Percentiles rank a stretch among this genome's conserved stretches.
Evolutionary conservation across 2,329 filamentous ascomycete genomes (phyloP).

Genomic region (Pseudogymnoascus sp.): DNA sequence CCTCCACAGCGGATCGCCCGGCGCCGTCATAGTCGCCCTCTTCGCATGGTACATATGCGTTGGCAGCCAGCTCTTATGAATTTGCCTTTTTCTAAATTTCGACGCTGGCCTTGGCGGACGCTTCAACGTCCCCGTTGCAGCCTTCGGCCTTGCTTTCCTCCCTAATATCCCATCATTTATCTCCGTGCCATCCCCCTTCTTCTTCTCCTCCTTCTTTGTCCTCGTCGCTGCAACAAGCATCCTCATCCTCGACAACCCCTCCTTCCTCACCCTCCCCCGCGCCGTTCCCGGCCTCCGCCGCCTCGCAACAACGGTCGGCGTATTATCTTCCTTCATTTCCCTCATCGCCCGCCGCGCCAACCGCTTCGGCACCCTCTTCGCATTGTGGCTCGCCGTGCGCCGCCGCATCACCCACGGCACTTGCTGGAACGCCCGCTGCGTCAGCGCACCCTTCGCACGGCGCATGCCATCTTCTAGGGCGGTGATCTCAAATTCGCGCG

Average conservation of each 20-base stretch:
- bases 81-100: slow-evolving; percentile 77
- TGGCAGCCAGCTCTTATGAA: slow-evolving; percentile 86
- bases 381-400: slow-evolving; percentile 90
- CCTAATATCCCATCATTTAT: slow-evolving; percentile 28
- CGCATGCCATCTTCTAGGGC: slow-evolving; percentile 76
- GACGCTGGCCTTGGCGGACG: slow-evolving; percentile 49
- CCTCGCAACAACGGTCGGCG: slow-evolving; percentile 63
- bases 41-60: slow-evolving; percentile 95
- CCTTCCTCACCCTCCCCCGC: slow-evolving; percentile 56
- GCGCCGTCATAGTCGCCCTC: slow-evolving; percentile 76
- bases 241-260: slow-evolving; percentile 65
- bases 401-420: slow-evolving; percentile 78
- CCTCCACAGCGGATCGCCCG: slow-evolving; percentile 75
- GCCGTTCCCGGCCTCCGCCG: slow-evolving; percentile 52
- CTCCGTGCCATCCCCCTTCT: slow-evolving; percentile 22
- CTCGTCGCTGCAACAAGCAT: slow-evolving; percentile 50
- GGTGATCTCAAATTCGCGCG: slow-evolving; percentile 82
- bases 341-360: slow-evolving; percentile 58
- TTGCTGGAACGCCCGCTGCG: slow-evolving; percentile 77
- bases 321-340: slow-evolving; percentile 86
- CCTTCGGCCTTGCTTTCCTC: slow-evolving; percentile 49
- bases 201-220: slow-evolving; percentile 31
- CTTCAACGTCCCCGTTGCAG: slow-evolving; percentile 62
- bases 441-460: slow-evolving; percentile 52
- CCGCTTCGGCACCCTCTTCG: slow-evolving; percentile 75